Conservation (phyloP, 1,284 basidiomycete species). For the Microbotryum lychnidis-dioicae region DNA sequence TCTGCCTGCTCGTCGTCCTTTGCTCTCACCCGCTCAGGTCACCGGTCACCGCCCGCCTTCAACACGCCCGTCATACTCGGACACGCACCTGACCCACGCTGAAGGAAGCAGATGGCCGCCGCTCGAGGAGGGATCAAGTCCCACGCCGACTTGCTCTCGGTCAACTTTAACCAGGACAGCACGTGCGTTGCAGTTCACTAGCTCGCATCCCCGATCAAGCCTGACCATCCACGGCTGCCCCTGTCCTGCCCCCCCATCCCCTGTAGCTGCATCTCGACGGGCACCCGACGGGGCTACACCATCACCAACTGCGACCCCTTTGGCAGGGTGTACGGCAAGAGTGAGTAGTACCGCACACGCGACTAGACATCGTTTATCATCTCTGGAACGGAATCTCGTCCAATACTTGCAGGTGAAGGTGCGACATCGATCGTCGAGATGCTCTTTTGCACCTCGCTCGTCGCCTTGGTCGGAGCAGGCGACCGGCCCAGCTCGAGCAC, state of each 20-base stretch:
- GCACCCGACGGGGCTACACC: conserved; percentile 89
- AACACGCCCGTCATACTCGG: no score
- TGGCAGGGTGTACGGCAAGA: conserved; percentile 87
- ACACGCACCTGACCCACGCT: no score
- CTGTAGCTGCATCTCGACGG: conserved; percentile 77
- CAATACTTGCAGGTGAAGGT: conserved; percentile 59
- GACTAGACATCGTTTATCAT: no score
- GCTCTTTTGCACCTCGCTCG: conserved; percentile 96
- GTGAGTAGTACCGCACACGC: conserved; percentile 47
- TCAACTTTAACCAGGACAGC: conserved; percentile 37
- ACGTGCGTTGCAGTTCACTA: conserved; percentile 13
- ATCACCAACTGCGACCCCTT: conserved; percentile 98
- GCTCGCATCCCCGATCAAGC: no score
- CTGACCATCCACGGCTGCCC: conserved; percentile 14
- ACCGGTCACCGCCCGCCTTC: no score
- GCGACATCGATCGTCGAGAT: conserved; percentile 95
- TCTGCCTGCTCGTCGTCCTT: no score
- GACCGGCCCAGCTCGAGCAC: conserved; percentile 58
- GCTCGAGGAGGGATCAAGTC: conserved; percentile 29
- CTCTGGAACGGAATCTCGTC: no score
- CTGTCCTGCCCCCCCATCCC: conserved; percentile 31
- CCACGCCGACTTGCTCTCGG: conserved; percentile 33
- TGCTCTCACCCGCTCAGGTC: no score
- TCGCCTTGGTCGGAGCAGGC: conserved; percentile 89
- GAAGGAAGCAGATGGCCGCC: conserved; percentile 11